Conservation (phyloP, 169 alveolate species). For the Plasmodium adleri region DNA sequence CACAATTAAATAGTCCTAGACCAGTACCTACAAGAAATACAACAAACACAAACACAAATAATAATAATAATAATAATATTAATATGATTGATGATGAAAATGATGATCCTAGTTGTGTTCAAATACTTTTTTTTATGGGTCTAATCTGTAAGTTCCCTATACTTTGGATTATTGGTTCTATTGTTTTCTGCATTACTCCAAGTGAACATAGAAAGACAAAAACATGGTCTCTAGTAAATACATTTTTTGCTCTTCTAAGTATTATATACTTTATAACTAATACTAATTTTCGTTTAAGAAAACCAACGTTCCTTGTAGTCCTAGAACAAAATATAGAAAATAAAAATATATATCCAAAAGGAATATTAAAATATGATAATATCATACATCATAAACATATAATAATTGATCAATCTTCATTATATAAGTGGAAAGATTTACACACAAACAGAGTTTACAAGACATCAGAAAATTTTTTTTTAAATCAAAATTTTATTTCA, state of each 20-base stretch:
- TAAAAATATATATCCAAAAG: neutral
- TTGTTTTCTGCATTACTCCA: constrained; percentile 68
- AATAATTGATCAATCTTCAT: constrained; percentile 9
- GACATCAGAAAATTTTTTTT: neutral
- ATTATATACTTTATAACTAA: constrained; percentile 48
- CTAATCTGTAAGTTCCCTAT: constrained; percentile 71
- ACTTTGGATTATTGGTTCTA: constrained; percentile 65
- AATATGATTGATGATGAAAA: constrained; percentile 36
- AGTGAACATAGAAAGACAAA: constrained; percentile 59
- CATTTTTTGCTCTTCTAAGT: constrained; percentile 45
- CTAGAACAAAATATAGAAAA: constrained; percentile 31
- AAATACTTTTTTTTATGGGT: constrained; percentile 59
- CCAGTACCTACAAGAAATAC: neutral
- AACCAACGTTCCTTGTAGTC: constrained; percentile 30
- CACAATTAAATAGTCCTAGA: constrained; percentile 34
- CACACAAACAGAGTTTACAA: constrained; percentile 2
- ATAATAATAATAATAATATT: neutral
- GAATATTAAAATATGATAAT: constrained; percentile 22
- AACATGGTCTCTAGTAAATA: constrained; percentile 54
- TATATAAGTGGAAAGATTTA: constrained; percentile 10
- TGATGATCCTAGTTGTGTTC: constrained; percentile 72
- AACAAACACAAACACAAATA: neutral
- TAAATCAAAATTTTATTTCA: constrained; percentile 39
- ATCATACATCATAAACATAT: neutral
- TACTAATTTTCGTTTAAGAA: constrained; percentile 25